These are phyloP conservation scores for Colletotrichum kahawae DNA, from an alignment of 2,329 filamentous ascomycete genomes.

Conservation along the genomic window DNA sequence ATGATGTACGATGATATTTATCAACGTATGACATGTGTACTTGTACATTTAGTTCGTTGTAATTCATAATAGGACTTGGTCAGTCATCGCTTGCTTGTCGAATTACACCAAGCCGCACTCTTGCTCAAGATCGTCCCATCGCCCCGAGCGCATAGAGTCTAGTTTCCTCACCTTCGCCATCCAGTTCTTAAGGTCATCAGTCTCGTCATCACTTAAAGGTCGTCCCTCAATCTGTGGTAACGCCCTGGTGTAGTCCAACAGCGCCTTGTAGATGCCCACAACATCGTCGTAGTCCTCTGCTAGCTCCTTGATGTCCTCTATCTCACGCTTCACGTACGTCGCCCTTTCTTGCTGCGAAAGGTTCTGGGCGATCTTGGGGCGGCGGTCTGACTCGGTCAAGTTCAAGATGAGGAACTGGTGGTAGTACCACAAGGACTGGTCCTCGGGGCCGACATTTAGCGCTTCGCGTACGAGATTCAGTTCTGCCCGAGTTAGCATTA, in stretches of 20 bases:
- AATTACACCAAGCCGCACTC: slow-evolving; percentile 4
- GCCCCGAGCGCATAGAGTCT: slow-evolving; percentile 75
- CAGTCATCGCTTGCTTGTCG: not conserved
- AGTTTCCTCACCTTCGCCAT: slow-evolving; percentile 69
- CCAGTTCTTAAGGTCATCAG: slow-evolving; percentile 58
- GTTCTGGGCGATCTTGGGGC: slow-evolving; percentile 66
- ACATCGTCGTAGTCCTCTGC: slow-evolving; percentile 61
- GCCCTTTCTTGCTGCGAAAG: slow-evolving; percentile 66
- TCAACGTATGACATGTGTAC: not conserved
- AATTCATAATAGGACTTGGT: slow-evolving; percentile 1
- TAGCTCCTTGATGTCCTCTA: slow-evolving; percentile 74
- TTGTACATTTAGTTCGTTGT: not conserved
- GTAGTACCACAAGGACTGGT: slow-evolving; percentile 97
- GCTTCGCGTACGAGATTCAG: slow-evolving; percentile 77
- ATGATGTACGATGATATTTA: not conserved
- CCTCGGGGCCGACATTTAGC: slow-evolving; percentile 87
- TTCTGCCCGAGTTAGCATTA: slow-evolving; percentile 52
- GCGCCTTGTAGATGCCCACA: slow-evolving; percentile 89
- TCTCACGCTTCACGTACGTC: slow-evolving; percentile 71
- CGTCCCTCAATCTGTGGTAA: slow-evolving; percentile 59
- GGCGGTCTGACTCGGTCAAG: slow-evolving; percentile 54
- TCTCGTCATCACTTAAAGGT: slow-evolving; percentile 42
- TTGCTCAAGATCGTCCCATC: slow-evolving; percentile 74
- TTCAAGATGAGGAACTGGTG: slow-evolving; percentile 85
- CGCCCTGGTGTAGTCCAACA: slow-evolving; percentile 75